Evolutionary conservation across 331 rosid species (phyloP), one percentile per base, ranked within the genome.

Genomic region (Acacia pycnantha): DNA sequence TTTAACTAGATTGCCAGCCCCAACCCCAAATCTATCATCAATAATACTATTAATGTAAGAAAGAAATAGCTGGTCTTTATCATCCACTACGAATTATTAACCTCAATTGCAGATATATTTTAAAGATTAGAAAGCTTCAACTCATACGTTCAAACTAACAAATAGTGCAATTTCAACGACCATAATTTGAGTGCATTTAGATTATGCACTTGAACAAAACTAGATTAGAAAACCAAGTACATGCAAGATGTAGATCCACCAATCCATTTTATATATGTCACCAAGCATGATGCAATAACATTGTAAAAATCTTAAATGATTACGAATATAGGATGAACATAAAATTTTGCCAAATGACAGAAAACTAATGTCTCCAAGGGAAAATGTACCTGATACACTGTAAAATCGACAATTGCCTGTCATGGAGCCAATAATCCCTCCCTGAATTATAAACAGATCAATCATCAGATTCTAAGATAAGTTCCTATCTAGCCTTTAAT

Each of bases 391-490:
- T 88, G 92, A 91, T 86, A 91, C 66, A 68, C 84, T 89, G 82
- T 88, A 96, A 89, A 89, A 90, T 82, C 90, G 91, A 77, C 98
- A 96, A 87, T 78, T 86, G 70, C 99, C 97, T 48, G 87, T 80
- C 81, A 96, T 86, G 19, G 97, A 90, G 85, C 99, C 99, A 82
- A 94, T 90, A 48, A 96, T 85, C 79, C 97, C 94, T 71, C 90
- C 97, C 98, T 96, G 90, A 79, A 86, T 50, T 46, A 87, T 46
- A 78, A 90, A 53, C 21, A 62, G 58, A 81, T 59, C 29, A 82
- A 77, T 79, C 80, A 80, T 70, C 76, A 46, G 16, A 72, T 7
- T 72, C 73, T 78, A 82, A 73, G 64, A 84, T 73, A 41, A 41
- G 66, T 65, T 29, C 71, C 46, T 8, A 53, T 81, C 29, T 14